Base-by-base conservation (phyloP, 2,329 filamentous ascomycete species). In the Cercospora citrullina region DNA sequence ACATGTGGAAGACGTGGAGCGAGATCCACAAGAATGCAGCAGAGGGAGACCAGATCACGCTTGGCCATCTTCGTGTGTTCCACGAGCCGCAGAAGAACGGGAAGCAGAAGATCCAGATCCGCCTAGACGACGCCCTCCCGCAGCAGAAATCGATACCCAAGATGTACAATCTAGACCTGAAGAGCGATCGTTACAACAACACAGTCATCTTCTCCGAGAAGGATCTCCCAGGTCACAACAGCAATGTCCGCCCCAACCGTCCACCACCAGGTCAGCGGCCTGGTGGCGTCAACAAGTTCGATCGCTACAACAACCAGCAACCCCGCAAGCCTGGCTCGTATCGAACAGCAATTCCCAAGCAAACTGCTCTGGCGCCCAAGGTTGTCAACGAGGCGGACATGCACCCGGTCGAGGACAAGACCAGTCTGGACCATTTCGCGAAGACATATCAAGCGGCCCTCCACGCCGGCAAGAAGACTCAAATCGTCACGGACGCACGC, bases 171-270 rank as follows among this genome's bases (percentile, higher is more conserved):
- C 82, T 98, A 67, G 89, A 93, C 58, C 85, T 93, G 58, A 89
- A 87, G 26, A 86, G 88, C 48, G 78, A 83, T 51, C 81, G 87
- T n/a, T 88, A 94, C 36, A 88, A 87, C 75, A 97, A 97, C 80
- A 95, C 93, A 21, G 96, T 91, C 77, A 84, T 98, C 66, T 99
- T 99, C 77, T 93, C 91, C 48, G 95, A 99, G 80, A 93, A 96
- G 78, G 93, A 98, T 76, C 86, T 97, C 23, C 91, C 93, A 0
- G 92, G 92, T 42, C 74, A 75, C 67, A 66, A 65, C 60, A 65
- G 67, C 31, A 64, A 42, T 23, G 33, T 31, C 14, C 69, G 71
- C 30, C 60, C 64, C 12, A 65, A 61, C 23, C 64, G 64, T 30
- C 57, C 42, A 18, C 53, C 62, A 59, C 63, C 60, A 42, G 66